phyloP scores from a whole-genome alignment of 352 stramenopile genomes.

The Globisporangium recalcitrans region DNA sequence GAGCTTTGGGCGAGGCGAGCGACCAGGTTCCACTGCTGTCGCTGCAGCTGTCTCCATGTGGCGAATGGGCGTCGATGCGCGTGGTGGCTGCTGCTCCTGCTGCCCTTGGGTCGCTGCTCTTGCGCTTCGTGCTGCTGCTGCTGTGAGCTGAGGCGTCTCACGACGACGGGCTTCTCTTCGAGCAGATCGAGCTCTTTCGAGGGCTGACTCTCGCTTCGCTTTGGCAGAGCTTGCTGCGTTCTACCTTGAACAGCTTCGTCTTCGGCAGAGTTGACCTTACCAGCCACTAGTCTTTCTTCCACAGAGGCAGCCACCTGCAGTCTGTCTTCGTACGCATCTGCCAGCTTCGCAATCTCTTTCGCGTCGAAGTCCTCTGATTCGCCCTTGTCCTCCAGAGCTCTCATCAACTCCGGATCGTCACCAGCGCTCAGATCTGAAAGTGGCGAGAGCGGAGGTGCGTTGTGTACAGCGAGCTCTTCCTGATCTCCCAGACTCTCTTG shows the following conservation, averaged over 20 bases:
- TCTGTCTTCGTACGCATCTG: conserved; percentile 55
- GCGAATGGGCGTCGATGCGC: conserved; percentile 18
- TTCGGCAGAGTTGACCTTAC: background rate
- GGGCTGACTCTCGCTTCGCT: background rate
- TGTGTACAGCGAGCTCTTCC: background rate
- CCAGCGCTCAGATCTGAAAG: background rate
- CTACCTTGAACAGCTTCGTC: background rate
- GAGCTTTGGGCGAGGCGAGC: conserved; percentile 36
- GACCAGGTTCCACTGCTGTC: conserved; percentile 16
- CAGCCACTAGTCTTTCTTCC: background rate
- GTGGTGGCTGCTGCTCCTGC: conserved; percentile 6
- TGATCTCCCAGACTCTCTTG: background rate
- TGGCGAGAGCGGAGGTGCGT: conserved; percentile 3
- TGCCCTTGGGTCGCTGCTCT: background rate
- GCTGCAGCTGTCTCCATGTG: background rate
- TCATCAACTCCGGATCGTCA: background rate
- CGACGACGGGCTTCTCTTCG: conserved; percentile 6
- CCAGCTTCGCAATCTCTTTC: conserved; percentile 45
- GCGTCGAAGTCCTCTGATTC: conserved; percentile 30
- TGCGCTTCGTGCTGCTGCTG: background rate
- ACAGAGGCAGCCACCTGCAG: background rate
- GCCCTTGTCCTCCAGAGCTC: conserved; percentile 10
- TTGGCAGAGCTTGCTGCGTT: background rate
- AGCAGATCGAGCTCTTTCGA: background rate
- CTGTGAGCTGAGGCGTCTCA: conserved; percentile 6